Evolutionary conservation across 306 rosid genomes (phyloP), one percentile per base, ranked within the genome.

Genomic region (Prosopis cineraria): DNA sequence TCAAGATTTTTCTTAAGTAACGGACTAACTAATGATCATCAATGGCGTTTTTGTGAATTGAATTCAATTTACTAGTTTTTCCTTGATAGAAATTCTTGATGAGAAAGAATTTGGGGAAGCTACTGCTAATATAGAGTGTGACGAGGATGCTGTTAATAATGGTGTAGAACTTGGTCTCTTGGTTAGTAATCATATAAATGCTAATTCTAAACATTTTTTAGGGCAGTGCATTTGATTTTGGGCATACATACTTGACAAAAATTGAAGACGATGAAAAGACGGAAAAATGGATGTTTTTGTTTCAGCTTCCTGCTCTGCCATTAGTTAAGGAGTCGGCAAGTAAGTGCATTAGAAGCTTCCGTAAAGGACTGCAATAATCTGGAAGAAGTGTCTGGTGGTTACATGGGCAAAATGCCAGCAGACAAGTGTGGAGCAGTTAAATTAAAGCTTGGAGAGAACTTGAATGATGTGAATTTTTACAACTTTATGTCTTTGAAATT

Each of bases 381-480:
- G 80, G 85, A 85, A 76, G 85, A 87, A 29, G 72, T 92, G 72
- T 45, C 96, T 0, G 77, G 64, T 9, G 98, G 98, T 44, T 74
- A 12, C 73, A 81, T 91, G 90, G 98, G 98, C 60, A 95, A 95
- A 85, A 85, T 95, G 88, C 85, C 82, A 86, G 86, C 92, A 53
- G 88, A 87, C 87, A 92, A 92, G 80, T 91, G 96, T 82, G 98
- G 98, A 80, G 93, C 93, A 47, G 9, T 92, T 85, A 91, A 91
- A 82, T 30, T 92, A 79, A 95, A 83, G 89, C 83, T 95, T 1
- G 98, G 98, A 76, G 89, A 88, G 74, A 56, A 45, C 73, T 69
- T 87, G 22, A 87, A 65, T 25, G 96, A 92, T n/a, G 98, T 92
- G 80, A 89, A 97, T 82, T 44, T n/a, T 56, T 8, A 30, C 81